A percentile compares a stretch with the other conserved stretches of the same genome.
Evolutionary conservation across 2,329 filamentous ascomycete genomes (phyloP).

Genomic region (Chalaropsis ovoidea): DNA sequence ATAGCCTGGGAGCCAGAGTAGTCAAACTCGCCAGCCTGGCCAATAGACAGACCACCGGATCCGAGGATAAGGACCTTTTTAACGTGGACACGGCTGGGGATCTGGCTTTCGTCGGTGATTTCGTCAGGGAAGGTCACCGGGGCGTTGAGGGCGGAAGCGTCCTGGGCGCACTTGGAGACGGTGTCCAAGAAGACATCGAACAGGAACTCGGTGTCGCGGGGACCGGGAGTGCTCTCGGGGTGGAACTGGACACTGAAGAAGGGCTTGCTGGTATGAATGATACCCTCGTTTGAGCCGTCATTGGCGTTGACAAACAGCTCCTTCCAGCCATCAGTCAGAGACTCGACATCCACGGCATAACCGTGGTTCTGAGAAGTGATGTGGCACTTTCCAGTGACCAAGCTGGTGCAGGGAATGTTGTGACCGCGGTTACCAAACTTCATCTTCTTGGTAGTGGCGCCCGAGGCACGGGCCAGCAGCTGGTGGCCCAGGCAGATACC

Average conservation of each 20-base stretch:
- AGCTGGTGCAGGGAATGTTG: conserved; percentile 95
- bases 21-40: conserved; percentile 96
- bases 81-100: conserved; percentile 53
- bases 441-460: conserved; percentile 84
- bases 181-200: conserved; percentile 94
- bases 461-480: conserved; percentile 76
- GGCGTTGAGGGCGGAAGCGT: conserved; percentile 55
- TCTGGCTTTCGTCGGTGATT: conserved; percentile 55
- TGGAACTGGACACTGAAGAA: conserved; percentile 99
- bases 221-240: conserved; percentile 90
- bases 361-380: conserved; percentile 99
- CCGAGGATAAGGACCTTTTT: conserved; percentile 94
- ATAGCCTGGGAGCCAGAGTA: conserved; percentile 98
- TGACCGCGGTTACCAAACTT: conserved; percentile 98
- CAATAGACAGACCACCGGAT: conserved; percentile 90
- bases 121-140: conserved; percentile 84
- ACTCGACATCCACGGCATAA: conserved; percentile 76
- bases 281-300: conserved; percentile 95
- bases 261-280: conserved; percentile 72
- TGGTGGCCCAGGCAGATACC: conserved; percentile 96
- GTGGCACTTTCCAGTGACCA: conserved; percentile 92
- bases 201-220: conserved; percentile 87
- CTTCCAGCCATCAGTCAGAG: conserved; percentile 68
- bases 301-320: conserved; percentile 98
- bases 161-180: conserved; percentile 60